Evolutionary conservation across 2,329 filamentous ascomycete species (phyloP).

Genomic region (Cordyceps militaris): DNA sequence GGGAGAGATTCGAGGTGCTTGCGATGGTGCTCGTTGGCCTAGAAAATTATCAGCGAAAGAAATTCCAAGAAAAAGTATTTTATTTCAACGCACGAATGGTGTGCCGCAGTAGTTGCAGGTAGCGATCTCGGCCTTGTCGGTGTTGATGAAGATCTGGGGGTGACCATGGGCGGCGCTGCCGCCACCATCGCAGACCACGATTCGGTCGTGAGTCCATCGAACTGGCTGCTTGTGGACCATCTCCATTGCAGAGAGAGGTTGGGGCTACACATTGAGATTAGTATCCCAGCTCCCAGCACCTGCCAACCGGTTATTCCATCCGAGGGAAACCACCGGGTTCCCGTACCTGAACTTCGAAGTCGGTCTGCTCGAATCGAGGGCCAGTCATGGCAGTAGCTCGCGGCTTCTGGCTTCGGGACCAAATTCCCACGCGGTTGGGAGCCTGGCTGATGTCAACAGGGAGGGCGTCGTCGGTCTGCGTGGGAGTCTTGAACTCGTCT

Average conservation of each 20-base stretch:
- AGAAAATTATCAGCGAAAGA: slow-evolving; percentile 13
- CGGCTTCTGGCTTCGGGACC: slow-evolving; percentile 81
- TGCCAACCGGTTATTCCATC: background rate
- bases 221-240: slow-evolving; percentile 96
- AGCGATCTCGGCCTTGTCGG: slow-evolving; percentile 91
- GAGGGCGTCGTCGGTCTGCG: slow-evolving; percentile 37
- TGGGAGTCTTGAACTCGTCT: slow-evolving; percentile 29
- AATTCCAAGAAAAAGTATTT: background rate
- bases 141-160: slow-evolving; percentile 93
- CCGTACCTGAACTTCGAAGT: slow-evolving; percentile 85
- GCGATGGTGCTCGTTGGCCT: slow-evolving; percentile 89
- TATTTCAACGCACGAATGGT: slow-evolving; percentile 66
- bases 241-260: slow-evolving; percentile 83
- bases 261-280: slow-evolving; percentile 53
- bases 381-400: slow-evolving; percentile 82
- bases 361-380: slow-evolving; percentile 94
- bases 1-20: slow-evolving; percentile 77
- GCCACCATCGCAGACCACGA: slow-evolving; percentile 86
- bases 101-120: slow-evolving; percentile 88
- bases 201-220: slow-evolving; percentile 74
- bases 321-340: background rate
- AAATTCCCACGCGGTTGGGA: slow-evolving; percentile 74
- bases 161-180: slow-evolving; percentile 76
- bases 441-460: slow-evolving; percentile 61
- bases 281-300: slow-evolving; percentile 7